Base-by-base conservation (phyloP, 768 basidiomycete species). In the Leccinum imitatum region DNA sequence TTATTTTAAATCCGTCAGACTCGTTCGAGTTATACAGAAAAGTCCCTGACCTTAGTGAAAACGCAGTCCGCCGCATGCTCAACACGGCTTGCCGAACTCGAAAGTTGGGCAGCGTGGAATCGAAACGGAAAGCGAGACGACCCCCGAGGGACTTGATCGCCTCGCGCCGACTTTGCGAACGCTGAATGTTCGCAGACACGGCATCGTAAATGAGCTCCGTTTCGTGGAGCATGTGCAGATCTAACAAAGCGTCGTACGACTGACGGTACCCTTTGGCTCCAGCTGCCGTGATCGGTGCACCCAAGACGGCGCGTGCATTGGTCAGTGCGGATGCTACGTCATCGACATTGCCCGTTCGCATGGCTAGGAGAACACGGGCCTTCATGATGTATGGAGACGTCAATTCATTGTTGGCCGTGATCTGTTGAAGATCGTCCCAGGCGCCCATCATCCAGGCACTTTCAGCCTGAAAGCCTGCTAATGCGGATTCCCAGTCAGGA, bases 361-460 rank as follows among this genome's bases (percentile, higher is more conserved):
- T 87, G 5, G 93, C 87, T 10, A 96, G 77, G 19, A 98, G 80
- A 14, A 94, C 84, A 30, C 86, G 82, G 5, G 89, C 95, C 56
- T 95, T 87, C 39, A 87, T 84, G 35, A 88, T 79, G 27, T 89
- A 81, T 0, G 93, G 79, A 0, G 83, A 80, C 21, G 82, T 78
- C 13, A 76, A 71, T n/a, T 80, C 74, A 17, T 80, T 77, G 30
- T 75, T 77, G 41, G 79, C 76, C 21, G 87, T 81, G 47, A 92
- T 78, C 17, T 76, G 74, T 54, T 85, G 80, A 15, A 99, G 90
- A 54, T 90, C 89, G 3, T 83, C 80, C 95, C 95, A 98, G 64
- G 95, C 93, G 6, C 93, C 91, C 35, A 94, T 89, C 84, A 95
- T 95, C 89, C 95, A 96, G 2, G 93, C 91, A 61, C 94, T 91